Evolutionary conservation across 2,329 filamentous ascomycete species (phyloP).

Genomic region (Thielaviopsis euricoi): DNA sequence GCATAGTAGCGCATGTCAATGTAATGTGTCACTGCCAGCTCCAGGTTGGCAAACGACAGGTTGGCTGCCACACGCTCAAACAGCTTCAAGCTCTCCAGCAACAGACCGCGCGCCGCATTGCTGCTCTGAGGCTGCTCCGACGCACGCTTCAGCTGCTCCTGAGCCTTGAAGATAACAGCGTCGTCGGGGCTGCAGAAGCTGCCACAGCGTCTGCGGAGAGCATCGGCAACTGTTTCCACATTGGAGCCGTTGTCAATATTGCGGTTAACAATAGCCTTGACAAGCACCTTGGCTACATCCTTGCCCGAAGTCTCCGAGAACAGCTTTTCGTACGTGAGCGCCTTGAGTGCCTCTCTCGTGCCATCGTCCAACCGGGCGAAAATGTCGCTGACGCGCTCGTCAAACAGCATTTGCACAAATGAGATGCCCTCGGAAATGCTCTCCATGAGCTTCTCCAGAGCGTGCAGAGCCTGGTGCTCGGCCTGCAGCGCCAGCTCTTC

Average conservation of each 20-base stretch:
- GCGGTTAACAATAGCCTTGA: slow-evolving; percentile 94
- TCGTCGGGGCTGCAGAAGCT: slow-evolving; percentile 97
- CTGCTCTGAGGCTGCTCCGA: slow-evolving; percentile 60
- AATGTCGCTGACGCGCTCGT: slow-evolving; percentile 83
- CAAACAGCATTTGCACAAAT: slow-evolving; percentile 86
- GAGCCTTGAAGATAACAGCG: slow-evolving; percentile 95
- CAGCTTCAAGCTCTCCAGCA: slow-evolving; percentile 76
- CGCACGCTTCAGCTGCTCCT: slow-evolving; percentile 83
- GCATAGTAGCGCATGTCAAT: slow-evolving; percentile 76
- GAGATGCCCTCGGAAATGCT: slow-evolving; percentile 94
- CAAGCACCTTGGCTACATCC: slow-evolving; percentile 80
- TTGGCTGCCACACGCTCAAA: slow-evolving; percentile 80
- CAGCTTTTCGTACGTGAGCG: slow-evolving; percentile 73
- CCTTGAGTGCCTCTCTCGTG: slow-evolving; percentile 50
- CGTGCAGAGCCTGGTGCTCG: slow-evolving; percentile 83
- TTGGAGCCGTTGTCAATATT: slow-evolving; percentile 96
- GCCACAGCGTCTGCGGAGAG: slow-evolving; percentile 78
- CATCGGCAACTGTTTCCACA: slow-evolving; percentile 91
- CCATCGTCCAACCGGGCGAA: slow-evolving; percentile 56
- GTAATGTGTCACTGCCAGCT: slow-evolving; percentile 64
- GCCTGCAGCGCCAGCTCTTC: slow-evolving; percentile 86
- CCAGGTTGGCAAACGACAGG: slow-evolving; percentile 64
- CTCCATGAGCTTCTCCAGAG: slow-evolving; percentile 67
- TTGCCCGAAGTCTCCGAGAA: slow-evolving; percentile 68
- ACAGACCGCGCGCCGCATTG: slow-evolving; percentile 58